Evolutionary conservation across 202 grass and related monocot species (phyloP).

Genomic region (Hordeum pubiflorum): DNA sequence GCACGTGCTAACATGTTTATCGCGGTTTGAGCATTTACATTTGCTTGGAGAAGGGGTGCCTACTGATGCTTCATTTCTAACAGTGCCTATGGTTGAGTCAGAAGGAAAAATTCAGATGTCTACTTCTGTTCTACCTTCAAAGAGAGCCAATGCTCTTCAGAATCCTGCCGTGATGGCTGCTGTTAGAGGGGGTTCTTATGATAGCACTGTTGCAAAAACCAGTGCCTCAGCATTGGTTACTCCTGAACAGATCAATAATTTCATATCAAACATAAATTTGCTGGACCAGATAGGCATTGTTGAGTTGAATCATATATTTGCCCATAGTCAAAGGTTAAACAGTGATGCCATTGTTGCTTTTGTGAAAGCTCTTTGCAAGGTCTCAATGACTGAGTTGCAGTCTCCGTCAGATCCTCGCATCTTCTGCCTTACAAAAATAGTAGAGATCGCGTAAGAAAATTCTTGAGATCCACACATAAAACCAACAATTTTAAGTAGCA

Average conservation of each 20-base stretch:
- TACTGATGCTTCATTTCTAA: slow-evolving; percentile 87
- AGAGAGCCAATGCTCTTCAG: slow-evolving; percentile 78
- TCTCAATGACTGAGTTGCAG: slow-evolving; percentile 85
- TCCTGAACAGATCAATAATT: slow-evolving; percentile 89
- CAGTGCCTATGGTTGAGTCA: slow-evolving; percentile 39
- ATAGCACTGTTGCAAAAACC: slow-evolving; percentile 63
- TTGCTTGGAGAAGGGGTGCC: slow-evolving; percentile 89
- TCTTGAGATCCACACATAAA: slow-evolving; percentile 4
- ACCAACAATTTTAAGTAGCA: slow-evolving; percentile 4
- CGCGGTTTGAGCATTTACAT: slow-evolving; percentile 93
- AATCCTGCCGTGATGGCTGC: slow-evolving; percentile 88
- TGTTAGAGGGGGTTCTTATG: slow-evolving; percentile 88
- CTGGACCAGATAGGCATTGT: slow-evolving; percentile 93
- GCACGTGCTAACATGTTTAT: slow-evolving; percentile 90
- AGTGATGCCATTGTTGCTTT: slow-evolving; percentile 96
- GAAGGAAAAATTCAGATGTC: slow-evolving; percentile 68
- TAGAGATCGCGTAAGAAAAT: slow-evolving; percentile 88
- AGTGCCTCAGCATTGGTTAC: slow-evolving; percentile 60
- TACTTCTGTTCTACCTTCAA: slow-evolving; percentile 41
- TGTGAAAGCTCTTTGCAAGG: slow-evolving; percentile 96
- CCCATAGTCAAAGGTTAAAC: slow-evolving; percentile 94
- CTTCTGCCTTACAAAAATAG: slow-evolving; percentile 99
- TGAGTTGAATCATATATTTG: slow-evolving; percentile 97
- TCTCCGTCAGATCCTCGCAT: slow-evolving; percentile 84
- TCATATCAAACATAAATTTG: slow-evolving; percentile 88